These are phyloP conservation scores for Aphelidium insulamus DNA, from an alignment of 371 early-diverging fungal genomes.

Conservation along the genomic window DNA sequence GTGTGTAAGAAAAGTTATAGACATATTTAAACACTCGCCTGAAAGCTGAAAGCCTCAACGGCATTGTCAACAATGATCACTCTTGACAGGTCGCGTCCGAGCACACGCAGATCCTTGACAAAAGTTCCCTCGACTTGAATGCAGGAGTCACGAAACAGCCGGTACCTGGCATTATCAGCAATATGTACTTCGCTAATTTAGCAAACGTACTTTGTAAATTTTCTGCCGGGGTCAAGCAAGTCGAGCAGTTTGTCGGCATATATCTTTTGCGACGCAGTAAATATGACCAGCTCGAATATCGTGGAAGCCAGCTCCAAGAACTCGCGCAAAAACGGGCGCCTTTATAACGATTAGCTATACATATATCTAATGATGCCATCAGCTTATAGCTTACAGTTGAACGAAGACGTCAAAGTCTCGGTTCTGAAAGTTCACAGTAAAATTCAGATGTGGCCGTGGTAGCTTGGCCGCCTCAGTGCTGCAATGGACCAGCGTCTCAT, in stretches of 20 bases:
- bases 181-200: conserved; percentile 1
- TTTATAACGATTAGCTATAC: too few relatives aligned
- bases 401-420: conserved; percentile 19
- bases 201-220: conserved; percentile 7
- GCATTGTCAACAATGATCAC: conserved; percentile 42
- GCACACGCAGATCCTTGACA: conserved; percentile 36
- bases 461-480: conserved; percentile 18
- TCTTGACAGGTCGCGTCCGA: conserved; percentile 35
- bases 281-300: conserved; percentile 43
- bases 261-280: conserved; percentile 44
- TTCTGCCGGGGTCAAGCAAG: conserved; percentile 28
- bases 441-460: conserved; percentile 19
- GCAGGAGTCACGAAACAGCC: conserved; percentile 41
- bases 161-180: conserved; percentile 10
- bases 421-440: conserved; percentile 31
- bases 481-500: conserved; percentile 55
- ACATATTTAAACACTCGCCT: conserved; percentile 26
- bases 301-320: conserved; percentile 22
- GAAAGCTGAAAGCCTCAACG: conserved; percentile 14
- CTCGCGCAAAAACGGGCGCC: conserved; percentile 17
- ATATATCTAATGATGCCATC: too few relatives aligned
- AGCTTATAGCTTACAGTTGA: too few relatives aligned
- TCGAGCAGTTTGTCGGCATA: conserved; percentile 40
- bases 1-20: too few relatives aligned
- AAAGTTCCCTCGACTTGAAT: conserved; percentile 33